Conservation (phyloP, 176 grass and related monocot species). For the Panicum miliaceum region DNA sequence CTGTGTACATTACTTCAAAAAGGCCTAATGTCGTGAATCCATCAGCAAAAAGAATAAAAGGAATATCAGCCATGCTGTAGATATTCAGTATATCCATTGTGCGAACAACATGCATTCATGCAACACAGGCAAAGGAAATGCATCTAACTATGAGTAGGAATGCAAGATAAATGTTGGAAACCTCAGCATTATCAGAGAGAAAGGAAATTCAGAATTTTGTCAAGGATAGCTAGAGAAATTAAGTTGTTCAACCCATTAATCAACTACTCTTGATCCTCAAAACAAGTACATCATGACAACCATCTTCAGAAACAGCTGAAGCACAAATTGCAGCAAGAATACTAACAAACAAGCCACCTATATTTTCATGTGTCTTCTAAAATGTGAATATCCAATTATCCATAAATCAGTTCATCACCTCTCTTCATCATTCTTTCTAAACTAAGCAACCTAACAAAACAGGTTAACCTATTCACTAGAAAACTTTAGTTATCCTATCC, state of each 20-base stretch:
- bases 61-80: neutral
- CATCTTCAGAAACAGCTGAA: neutral
- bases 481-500: neutral
- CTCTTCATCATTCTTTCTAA: neutral
- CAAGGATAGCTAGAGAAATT: neutral
- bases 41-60: neutral
- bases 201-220: neutral
- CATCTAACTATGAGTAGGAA: neutral
- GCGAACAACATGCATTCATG: neutral
- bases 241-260: neutral
- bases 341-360: neutral
- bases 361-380: conserved; percentile 8
- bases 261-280: neutral
- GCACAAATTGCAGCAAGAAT: neutral
- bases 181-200: neutral
- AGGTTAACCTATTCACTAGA: neutral
- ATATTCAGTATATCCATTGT: neutral
- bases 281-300: neutral
- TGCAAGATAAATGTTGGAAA: neutral
- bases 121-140: neutral
- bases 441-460: neutral
- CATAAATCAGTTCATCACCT: neutral
- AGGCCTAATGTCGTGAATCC: neutral
- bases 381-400: conserved; percentile 1
- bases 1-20: neutral